Conservation (phyloP, 345 rosid genomes). For the Adansonia digitata region DNA sequence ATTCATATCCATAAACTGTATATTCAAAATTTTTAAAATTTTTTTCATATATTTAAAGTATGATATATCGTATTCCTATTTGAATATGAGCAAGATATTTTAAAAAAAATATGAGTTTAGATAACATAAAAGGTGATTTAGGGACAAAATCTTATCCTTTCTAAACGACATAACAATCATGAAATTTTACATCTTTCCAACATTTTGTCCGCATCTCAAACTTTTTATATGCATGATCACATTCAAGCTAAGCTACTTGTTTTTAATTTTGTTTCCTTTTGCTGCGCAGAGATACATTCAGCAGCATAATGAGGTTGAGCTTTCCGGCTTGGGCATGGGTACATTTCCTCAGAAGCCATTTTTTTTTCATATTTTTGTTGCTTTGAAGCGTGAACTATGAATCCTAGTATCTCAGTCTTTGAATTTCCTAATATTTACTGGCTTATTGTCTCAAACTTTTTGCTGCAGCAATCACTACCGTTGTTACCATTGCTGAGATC, state of each 20-base stretch:
- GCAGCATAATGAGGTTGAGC: constrained; percentile 85
- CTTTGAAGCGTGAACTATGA: not conserved
- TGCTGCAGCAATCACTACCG: constrained; percentile 64
- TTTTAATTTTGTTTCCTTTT: constrained; percentile 1
- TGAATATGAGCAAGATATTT: too few relatives aligned
- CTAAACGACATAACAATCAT: not conserved
- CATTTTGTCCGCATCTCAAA: not conserved
- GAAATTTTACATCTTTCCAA: too few relatives aligned
- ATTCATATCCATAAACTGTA: too few relatives aligned
- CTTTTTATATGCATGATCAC: too few relatives aligned
- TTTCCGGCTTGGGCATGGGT: constrained; percentile 97
- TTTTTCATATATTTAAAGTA: too few relatives aligned
- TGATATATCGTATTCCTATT: too few relatives aligned
- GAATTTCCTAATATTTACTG: not conserved
- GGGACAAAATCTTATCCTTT: not conserved
- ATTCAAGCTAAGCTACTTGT: not conserved
- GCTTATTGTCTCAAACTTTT: not conserved
- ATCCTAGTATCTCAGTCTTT: not conserved
- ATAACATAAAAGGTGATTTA: too few relatives aligned
- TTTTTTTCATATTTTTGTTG: not conserved
- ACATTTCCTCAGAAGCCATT: constrained; percentile 8
- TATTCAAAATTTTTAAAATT: too few relatives aligned
- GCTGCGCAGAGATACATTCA: constrained; percentile 82
- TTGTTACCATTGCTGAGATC: constrained; percentile 85
- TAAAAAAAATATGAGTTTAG: too few relatives aligned